A percentile compares a stretch with the other conserved stretches of the same genome.
Conservation (phyloP, 2,329 filamentous ascomycete genomes). For the Hymenoscyphus linearis region DNA sequence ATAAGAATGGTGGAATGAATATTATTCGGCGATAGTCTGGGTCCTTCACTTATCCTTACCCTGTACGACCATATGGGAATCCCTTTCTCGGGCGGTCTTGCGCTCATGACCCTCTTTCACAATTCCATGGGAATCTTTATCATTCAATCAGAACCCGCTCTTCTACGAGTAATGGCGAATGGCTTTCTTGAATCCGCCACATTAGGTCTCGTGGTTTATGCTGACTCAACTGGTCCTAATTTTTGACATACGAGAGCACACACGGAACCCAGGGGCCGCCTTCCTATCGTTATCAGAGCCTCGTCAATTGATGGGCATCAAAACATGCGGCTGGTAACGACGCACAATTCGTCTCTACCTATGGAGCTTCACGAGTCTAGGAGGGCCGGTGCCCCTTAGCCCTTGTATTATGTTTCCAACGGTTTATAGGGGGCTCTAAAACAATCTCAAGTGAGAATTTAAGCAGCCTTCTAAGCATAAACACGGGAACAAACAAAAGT, state of each 20-base stretch:
- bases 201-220: not conserved
- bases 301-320: not conserved
- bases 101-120: not conserved
- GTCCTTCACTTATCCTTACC: not conserved
- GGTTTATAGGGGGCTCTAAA: not conserved
- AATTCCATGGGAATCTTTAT: too few species aligned
- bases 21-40: not conserved
- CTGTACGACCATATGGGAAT: not conserved
- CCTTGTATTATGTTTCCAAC: not conserved
- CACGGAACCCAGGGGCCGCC: constrained; percentile 3
- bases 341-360: not conserved
- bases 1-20: not conserved
- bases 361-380: constrained; percentile 1
- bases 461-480: not conserved
- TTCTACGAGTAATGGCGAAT: not conserved
- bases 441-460: not conserved
- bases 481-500: not conserved
- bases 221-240: not conserved
- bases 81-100: not conserved
- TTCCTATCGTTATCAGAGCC: constrained; percentile 9
- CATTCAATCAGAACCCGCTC: not conserved
- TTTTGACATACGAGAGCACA: not conserved
- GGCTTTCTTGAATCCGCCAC: not conserved
- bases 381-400: constrained; percentile 3
- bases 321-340: not conserved